A percentile compares a stretch with the other conserved stretches of the same genome.
phyloP scores from a whole-genome alignment of 2,329 filamentous ascomycete genomes.

The Graphilbum fragrans region DNA sequence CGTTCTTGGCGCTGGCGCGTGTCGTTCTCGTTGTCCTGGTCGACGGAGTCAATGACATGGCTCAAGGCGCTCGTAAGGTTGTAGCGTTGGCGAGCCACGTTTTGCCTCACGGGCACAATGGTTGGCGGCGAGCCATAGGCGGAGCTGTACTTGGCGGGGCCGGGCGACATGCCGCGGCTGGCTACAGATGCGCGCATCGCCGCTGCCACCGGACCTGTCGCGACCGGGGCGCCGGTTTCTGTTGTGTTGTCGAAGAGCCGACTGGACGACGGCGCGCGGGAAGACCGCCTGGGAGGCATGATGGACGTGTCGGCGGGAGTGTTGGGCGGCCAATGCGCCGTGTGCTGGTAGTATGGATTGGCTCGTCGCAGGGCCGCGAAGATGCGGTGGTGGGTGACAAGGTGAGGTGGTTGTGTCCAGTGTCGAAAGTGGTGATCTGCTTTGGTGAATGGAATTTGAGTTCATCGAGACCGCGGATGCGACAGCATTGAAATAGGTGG shows the following conservation, averaged over 20 bases:
- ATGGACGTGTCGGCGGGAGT: background rate
- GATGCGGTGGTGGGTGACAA: too few relatives aligned
- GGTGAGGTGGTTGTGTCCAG: too few relatives aligned
- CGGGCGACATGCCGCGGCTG: constrained; percentile 11
- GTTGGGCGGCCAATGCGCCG: background rate
- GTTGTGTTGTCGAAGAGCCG: constrained; percentile 11
- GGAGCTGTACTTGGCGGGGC: constrained; percentile 13
- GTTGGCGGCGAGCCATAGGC: constrained; percentile 13
- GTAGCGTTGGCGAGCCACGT: constrained; percentile 11
- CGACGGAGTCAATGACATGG: constrained; percentile 10
- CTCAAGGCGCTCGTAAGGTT: constrained; percentile 11
- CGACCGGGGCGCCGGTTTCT: constrained; percentile 9
- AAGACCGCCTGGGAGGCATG: constrained; percentile 11
- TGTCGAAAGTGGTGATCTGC: too few relatives aligned
- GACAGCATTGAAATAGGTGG: too few relatives aligned
- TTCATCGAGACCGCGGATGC: too few relatives aligned
- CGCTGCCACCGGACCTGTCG: background rate
- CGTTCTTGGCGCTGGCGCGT: constrained; percentile 7
- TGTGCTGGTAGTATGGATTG: background rate
- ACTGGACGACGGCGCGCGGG: constrained; percentile 8
- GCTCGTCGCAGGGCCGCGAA: too few relatives aligned
- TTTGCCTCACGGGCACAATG: constrained; percentile 8
- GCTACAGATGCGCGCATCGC: constrained; percentile 4
- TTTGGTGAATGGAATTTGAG: too few relatives aligned
- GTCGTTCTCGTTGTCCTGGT: constrained; percentile 12